Base-by-base conservation (phyloP, 73 alveolate species). In the Paramecium octaurelia region DNA sequence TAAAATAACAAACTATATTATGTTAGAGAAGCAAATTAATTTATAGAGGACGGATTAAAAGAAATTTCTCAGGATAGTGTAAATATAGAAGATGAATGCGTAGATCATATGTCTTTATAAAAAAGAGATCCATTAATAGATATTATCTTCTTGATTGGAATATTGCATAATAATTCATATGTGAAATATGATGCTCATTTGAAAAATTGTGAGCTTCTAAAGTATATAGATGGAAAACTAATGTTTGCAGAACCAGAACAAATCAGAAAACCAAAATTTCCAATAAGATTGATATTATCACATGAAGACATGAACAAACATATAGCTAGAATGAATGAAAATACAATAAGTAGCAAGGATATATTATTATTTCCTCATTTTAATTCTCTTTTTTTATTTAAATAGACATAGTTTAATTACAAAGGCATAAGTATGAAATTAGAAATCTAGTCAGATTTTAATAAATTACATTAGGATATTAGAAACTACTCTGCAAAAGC, bases 251-350 rank as follows among this genome's bases (percentile, higher is more conserved):
- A 68, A 24, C 85, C 85, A 8, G 85, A 68, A 1, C 7, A 68
- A 68, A 50, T n/a, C 2, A 20, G 48, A 24, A 68, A 68, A 24
- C 48, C 48, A 3, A 68, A 68, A 68, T 31, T 68, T 29, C 48
- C 85, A 14, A 75, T 34, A 3, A 75, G 88, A 75, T 4, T 75
- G 11, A 34, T 36, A 4, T 75, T 75, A 36, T 75, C 88, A 14
- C 60, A 36, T 75, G 88, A 75, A 21, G 88, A 75, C n/a, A 75
- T 75, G 38, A 75, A 75, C 40, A 75, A 75, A 36, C 88, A 75
- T 75, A 75, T 75, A 0, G 42, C 88, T 10, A 75, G 88, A 75
- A 75, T 68, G 6, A 36, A 75, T 36, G 88, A 75, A 6, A 75
- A 18, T 34, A 75, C 88, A 34, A 75, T 68, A 9, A 68, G 9